A percentile compares a stretch with the other conserved stretches of the same genome.
phyloP scores from a whole-genome alignment of 1,284 basidiomycete species.

The Cystobasidiaceae sp. region DNA sequence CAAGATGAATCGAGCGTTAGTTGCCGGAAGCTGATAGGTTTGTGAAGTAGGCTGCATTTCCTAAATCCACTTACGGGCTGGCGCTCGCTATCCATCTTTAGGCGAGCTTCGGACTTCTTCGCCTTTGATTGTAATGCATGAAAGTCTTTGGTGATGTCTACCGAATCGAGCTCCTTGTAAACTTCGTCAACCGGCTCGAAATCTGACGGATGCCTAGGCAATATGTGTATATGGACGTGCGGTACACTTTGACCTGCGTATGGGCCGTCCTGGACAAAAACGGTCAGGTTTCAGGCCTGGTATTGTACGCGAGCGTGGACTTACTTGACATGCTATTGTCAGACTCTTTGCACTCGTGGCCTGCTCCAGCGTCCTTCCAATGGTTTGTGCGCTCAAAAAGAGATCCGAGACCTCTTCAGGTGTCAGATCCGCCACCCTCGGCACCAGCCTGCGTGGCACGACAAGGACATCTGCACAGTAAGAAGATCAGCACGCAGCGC shows the following conservation, averaged over 20 bases:
- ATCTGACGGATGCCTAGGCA: conserved; percentile 65
- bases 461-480: conserved; percentile 72
- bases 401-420: conserved; percentile 67
- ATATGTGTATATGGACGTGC: conserved; percentile 83
- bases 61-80: conserved; percentile 11
- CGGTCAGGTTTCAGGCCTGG: neutral
- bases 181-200: conserved; percentile 60
- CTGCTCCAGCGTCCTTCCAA: conserved; percentile 48
- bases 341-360: conserved; percentile 54
- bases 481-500: neutral
- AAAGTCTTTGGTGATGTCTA: conserved; percentile 37
- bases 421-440: conserved; percentile 66
- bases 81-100: conserved; percentile 42
- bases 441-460: conserved; percentile 67
- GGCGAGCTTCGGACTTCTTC: conserved; percentile 21
- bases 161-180: conserved; percentile 41
- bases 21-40: neutral
- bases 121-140: conserved; percentile 24
- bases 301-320: neutral
- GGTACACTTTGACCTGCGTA: conserved; percentile 75
- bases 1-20: conserved; percentile 54
- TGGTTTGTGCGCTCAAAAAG: conserved; percentile 64
- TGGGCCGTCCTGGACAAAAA: conserved; percentile 63
- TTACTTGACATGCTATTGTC: conserved; percentile 75
- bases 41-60: conserved; percentile 53